Evolutionary conservation across 257 asterid genomes (phyloP).

Genomic region (Przewalskia tangutica): DNA sequence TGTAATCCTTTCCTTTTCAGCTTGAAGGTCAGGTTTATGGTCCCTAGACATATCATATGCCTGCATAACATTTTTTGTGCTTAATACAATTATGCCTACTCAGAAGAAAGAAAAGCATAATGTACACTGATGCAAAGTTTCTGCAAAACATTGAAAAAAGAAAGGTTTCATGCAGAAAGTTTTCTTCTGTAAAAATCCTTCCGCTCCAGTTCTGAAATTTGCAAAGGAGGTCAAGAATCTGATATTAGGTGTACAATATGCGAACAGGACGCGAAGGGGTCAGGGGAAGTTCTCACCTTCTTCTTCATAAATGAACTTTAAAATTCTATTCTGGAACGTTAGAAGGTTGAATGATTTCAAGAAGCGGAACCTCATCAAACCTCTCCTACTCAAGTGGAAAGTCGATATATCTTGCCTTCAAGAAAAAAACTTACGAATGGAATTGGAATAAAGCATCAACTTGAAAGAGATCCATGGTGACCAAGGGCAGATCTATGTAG

Average conservation of each 20-base stretch:
- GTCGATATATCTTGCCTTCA: not conserved
- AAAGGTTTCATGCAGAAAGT: not conserved
- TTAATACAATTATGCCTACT: not conserved
- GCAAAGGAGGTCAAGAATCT: not conserved
- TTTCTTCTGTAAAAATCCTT: not conserved
- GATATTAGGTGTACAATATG: not conserved
- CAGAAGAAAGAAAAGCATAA: not conserved
- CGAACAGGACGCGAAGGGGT: not conserved
- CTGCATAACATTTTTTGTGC: conserved; percentile 23
- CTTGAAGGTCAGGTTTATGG: conserved; percentile 76
- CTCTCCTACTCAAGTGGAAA: not conserved
- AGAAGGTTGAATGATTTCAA: not conserved
- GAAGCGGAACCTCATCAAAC: not conserved
- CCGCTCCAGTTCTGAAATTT: not conserved
- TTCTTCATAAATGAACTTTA: not conserved
- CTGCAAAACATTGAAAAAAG: not conserved
- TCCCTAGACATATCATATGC: conserved; percentile 72
- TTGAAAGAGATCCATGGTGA: too few relatives aligned
- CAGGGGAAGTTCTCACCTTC: not conserved
- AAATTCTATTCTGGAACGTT: not conserved
- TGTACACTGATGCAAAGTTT: not conserved
- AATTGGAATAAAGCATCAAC: too few relatives aligned
- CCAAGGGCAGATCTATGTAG: too few relatives aligned
- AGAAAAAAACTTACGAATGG: too few relatives aligned
- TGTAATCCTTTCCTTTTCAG: conserved; percentile 65